Conservation (phyloP, 805 yeast genomes). For the Martiniozyma abietophila region DNA sequence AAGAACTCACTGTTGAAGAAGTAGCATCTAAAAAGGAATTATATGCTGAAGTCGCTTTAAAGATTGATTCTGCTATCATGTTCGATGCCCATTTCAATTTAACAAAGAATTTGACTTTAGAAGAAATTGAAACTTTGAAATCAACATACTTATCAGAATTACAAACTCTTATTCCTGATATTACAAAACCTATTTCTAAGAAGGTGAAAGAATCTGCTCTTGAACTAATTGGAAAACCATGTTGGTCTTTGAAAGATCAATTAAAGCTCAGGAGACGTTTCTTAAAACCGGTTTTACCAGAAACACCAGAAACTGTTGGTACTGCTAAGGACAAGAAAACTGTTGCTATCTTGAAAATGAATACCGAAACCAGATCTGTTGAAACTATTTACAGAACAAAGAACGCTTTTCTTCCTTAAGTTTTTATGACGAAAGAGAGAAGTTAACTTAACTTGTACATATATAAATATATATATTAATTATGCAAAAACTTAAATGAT, state of each 20-base stretch:
- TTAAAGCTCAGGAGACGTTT: slow-evolving; percentile 35
- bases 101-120: slow-evolving; percentile 29
- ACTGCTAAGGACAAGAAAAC: slow-evolving; percentile 37
- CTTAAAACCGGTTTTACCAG: slow-evolving; percentile 50
- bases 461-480: too few species aligned
- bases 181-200: slow-evolving; percentile 22
- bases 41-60: slow-evolving; percentile 31
- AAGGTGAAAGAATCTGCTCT: slow-evolving; percentile 34
- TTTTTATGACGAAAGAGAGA: too few species aligned
- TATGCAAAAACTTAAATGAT: too few species aligned
- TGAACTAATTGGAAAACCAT: slow-evolving; percentile 33
- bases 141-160: slow-evolving; percentile 14
- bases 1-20: slow-evolving; percentile 27
- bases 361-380: slow-evolving; percentile 43
- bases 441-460: too few species aligned
- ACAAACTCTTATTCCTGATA: slow-evolving; percentile 15
- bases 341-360: slow-evolving; percentile 48
- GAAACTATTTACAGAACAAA: slow-evolving; percentile 47
- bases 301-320: slow-evolving; percentile 28
- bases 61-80: slow-evolving; percentile 36
- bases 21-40: slow-evolving; percentile 16
- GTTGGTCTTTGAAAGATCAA: slow-evolving; percentile 30
- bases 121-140: slow-evolving; percentile 24
- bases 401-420: slow-evolving; percentile 33
- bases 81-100: slow-evolving; percentile 38